Percentiles rank a stretch among this genome's conserved stretches.
These are phyloP conservation scores for Saraca asoca DNA, from an alignment of 331 rosid genomes.

Conservation along the genomic window DNA sequence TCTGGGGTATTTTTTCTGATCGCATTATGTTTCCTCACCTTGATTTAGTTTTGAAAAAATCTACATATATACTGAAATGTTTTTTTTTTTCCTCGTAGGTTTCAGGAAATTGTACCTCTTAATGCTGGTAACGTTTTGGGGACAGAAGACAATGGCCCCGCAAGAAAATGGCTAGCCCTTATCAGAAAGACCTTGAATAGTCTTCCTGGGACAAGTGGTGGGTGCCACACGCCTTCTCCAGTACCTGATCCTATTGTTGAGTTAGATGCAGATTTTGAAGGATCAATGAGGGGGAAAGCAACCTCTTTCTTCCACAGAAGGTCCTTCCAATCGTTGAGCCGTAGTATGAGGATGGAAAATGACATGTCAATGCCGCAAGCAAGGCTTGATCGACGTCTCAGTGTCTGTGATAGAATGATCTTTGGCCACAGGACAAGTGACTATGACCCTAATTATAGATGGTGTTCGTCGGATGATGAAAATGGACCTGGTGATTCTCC, in stretches of 20 bases:
- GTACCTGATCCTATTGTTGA: conserved; percentile 85
- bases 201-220: conserved; percentile 82
- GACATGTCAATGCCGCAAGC: conserved; percentile 72
- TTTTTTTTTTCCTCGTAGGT: conserved; percentile 53
- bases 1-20: conserved; percentile 64
- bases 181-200: conserved; percentile 84
- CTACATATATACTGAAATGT: conserved; percentile 18
- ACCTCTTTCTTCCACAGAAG: conserved; percentile 85
- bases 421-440: conserved; percentile 70
- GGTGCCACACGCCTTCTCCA: conserved; percentile 80
- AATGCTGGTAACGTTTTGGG: conserved; percentile 99
- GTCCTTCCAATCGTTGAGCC: conserved; percentile 93
- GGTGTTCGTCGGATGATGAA: conserved; percentile 93
- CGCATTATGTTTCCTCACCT: conserved; percentile 19
- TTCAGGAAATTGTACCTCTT: conserved; percentile 97
- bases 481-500: conserved; percentile 78
- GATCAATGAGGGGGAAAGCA: conserved; percentile 75
- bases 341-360: conserved; percentile 90
- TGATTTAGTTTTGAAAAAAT: conserved; percentile 13
- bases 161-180: conserved; percentile 93
- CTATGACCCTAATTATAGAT: conserved; percentile 70
- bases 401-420: conserved; percentile 85
- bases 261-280: conserved; percentile 86
- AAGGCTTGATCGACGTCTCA: conserved; percentile 77
- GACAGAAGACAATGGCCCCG: conserved; percentile 96